phyloP scores from a whole-genome alignment of 331 rosid genomes.

The Arachis monticola region DNA sequence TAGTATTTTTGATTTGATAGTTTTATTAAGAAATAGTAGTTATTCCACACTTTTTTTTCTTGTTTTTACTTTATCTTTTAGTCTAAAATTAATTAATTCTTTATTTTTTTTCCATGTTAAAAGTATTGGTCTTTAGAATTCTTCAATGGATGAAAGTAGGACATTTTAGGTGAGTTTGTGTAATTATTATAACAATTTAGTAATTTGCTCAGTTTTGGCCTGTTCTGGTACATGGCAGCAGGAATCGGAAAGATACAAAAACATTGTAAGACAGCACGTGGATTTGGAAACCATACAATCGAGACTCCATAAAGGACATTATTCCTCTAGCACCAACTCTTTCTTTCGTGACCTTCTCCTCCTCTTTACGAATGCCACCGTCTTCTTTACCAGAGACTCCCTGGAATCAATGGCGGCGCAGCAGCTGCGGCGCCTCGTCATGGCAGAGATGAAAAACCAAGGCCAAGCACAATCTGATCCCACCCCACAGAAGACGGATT shows the following conservation, averaged over 20 bases:
- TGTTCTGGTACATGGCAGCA: conserved; percentile 33
- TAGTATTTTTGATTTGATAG: too few species aligned
- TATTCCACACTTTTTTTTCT: too few species aligned
- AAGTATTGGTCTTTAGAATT: background rate
- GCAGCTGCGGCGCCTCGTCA: conserved; percentile 53
- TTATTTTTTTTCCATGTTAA: too few species aligned
- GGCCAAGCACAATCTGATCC: conserved; percentile 41
- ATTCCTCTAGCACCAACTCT: conserved; percentile 47
- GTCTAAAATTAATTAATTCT: too few species aligned
- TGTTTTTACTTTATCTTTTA: too few species aligned
- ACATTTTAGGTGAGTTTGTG: background rate
- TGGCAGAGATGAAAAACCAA: conserved; percentile 45
- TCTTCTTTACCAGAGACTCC: conserved; percentile 66
- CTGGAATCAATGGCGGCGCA: conserved; percentile 49
- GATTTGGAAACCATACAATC: conserved; percentile 61
- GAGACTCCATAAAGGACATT: conserved; percentile 56
- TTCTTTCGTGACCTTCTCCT: conserved; percentile 73
- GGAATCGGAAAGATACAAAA: conserved; percentile 65
- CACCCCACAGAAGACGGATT: conserved; percentile 36
- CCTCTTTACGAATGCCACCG: conserved; percentile 62
- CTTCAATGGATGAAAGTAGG: background rate
- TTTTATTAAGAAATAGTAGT: too few species aligned
- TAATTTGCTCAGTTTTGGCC: conserved; percentile 3
- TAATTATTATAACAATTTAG: conserved; percentile 6
- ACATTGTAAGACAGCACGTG: conserved; percentile 57